These are phyloP conservation scores for Pseudogymnoascus sp. DNA, from an alignment of 2,329 filamentous ascomycete genomes.

Conservation along the genomic window DNA sequence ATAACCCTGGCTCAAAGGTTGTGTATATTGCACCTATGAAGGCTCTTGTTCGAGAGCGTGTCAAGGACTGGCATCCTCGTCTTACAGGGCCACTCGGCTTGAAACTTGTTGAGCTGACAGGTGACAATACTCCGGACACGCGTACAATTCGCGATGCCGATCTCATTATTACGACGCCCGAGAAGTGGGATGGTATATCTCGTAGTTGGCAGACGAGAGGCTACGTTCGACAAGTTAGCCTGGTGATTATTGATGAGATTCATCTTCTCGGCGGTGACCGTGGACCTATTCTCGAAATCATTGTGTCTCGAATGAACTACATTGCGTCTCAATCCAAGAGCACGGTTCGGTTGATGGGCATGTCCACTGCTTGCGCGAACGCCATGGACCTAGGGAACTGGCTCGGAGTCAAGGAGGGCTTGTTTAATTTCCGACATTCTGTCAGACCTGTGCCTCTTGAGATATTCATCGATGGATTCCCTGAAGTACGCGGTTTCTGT, in stretches of 20 bases:
- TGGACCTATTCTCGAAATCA: constrained; percentile 96
- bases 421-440: constrained; percentile 97
- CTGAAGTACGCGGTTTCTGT: constrained; percentile 89
- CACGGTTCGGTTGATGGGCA: constrained; percentile 84
- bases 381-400: constrained; percentile 90
- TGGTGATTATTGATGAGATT: constrained; percentile 98
- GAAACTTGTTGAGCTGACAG: constrained; percentile 89
- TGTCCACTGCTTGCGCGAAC: constrained; percentile 98
- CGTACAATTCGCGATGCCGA: constrained; percentile 91
- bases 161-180: constrained; percentile 97
- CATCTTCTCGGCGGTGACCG: constrained; percentile 94
- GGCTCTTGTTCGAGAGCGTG: constrained; percentile 88
- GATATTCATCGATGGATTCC: constrained; percentile 96
- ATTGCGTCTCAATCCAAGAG: constrained; percentile 91
- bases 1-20: constrained; percentile 89
- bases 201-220: constrained; percentile 97
- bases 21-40: constrained; percentile 99
- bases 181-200: constrained; percentile 99
- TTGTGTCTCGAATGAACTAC: constrained; percentile 92
- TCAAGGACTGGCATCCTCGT: constrained; percentile 85
- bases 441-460: constrained; percentile 93
- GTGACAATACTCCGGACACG: constrained; percentile 96
- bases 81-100: constrained; percentile 76
- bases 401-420: constrained; percentile 88
- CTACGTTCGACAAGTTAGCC: constrained; percentile 87